Evolutionary conservation across 2,329 filamentous ascomycete species (phyloP), one percentile per base, ranked within the genome.

Genomic region (Monosporascus sp.): DNA sequence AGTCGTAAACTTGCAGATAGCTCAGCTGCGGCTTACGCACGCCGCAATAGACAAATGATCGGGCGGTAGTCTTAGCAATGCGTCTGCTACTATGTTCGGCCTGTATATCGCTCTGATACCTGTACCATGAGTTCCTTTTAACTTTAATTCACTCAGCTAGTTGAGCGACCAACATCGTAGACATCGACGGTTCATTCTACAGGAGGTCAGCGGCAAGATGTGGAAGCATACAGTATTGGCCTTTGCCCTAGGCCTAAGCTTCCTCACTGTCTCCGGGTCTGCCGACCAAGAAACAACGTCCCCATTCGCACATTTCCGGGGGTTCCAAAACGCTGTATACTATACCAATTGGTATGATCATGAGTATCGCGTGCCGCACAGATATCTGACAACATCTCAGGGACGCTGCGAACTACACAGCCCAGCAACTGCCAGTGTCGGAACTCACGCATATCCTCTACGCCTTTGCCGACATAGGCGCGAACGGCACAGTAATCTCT

Each of bases 361-460:
- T 20, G 7, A 44, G 7, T 37, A 14, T 31, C 17, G 3, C 22
- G 20, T 20, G 1, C 7, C 19, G 16, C 19, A 5, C 7, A 20
- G 17, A 22, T 26, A 46, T 20, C 56, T 61, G 35, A 60, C 40
- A 49, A 4, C 16, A 22, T 37, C 43, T 43, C 52, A 75, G 73
- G 74, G 72, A 71, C 24, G 68, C 72, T 38, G 52, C 82, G 38
- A 78, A 85, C 54, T 84, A 81, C 62, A 76, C 85, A 47, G 87
- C 88, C 0, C 78, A 87, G 59, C 78, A 88, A 56, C 74, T 95
- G 7, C 85, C 86, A 0, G 81, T 78, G 0, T 77, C 84, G 5
- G 78, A 87, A 49, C 74, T 94, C 31, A 93, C 88, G 0, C 89
- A 93, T 61, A 72, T 94, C 1, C 76, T 93, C 8, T 93, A 80